phyloP scores from a whole-genome alignment of 1,284 basidiomycete species.

The Microbotryum saponariae region DNA sequence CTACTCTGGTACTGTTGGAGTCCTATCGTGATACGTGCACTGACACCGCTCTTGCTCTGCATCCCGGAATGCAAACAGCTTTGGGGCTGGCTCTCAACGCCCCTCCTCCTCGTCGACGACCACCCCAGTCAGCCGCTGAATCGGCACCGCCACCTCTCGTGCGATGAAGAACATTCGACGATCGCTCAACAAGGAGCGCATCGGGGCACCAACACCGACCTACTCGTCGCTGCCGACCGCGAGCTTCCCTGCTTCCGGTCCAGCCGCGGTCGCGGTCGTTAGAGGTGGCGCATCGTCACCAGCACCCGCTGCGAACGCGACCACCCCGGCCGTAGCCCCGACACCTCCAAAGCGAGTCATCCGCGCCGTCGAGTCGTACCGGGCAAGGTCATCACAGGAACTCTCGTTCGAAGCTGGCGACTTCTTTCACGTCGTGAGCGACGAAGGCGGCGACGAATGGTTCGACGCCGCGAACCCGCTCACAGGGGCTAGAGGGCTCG shows the following conservation, averaged over 20 bases:
- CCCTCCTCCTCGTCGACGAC: no score
- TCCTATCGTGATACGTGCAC: no score
- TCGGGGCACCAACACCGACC: constrained; percentile 20
- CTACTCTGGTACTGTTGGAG: no score
- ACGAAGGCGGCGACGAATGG: constrained; percentile 50
- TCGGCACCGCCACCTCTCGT: no score
- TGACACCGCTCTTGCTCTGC: no score
- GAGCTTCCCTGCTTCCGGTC: not conserved
- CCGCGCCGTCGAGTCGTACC: constrained; percentile 65
- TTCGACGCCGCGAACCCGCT: constrained; percentile 59
- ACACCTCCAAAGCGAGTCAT: constrained; percentile 92
- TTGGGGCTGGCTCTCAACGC: no score
- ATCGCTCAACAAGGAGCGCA: constrained; percentile 33
- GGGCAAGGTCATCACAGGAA: constrained; percentile 70
- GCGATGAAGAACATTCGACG: constrained; percentile 32
- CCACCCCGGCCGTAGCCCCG: constrained; percentile 25
- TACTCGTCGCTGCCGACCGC: constrained; percentile 8
- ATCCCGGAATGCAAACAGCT: no score
- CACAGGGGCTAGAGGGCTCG: constrained; percentile 81
- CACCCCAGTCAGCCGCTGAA: no score
- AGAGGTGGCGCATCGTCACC: not conserved
- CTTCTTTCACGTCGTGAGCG: constrained; percentile 90
- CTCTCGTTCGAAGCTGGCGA: constrained; percentile 89
- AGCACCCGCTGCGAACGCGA: not conserved
- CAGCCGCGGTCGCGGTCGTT: not conserved